A percentile compares a stretch with the other conserved stretches of the same genome.
Evolutionary conservation across 768 basidiomycete species (phyloP).

Genomic region (Calocybe indica): DNA sequence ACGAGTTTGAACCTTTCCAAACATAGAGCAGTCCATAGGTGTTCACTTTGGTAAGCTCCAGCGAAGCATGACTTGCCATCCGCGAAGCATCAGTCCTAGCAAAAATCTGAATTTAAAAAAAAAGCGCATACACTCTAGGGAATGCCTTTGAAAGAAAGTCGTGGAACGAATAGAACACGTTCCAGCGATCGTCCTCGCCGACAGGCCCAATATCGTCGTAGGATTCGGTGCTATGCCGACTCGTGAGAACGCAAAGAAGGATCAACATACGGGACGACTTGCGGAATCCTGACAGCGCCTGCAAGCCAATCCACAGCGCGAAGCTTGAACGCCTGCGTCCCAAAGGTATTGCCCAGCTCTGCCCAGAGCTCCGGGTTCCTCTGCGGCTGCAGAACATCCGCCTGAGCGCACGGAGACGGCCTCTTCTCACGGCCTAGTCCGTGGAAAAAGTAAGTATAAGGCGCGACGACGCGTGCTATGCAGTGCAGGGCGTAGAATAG

Average conservation of each 20-base stretch:
- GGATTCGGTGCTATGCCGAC: slow-evolving; percentile 31
- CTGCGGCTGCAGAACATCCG: slow-evolving; percentile 30
- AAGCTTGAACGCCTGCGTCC: slow-evolving; percentile 29
- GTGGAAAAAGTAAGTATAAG: too few species aligned
- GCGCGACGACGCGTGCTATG: too few species aligned
- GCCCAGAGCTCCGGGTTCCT: slow-evolving; percentile 33
- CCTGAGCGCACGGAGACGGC: slow-evolving; percentile 14
- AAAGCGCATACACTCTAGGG: slow-evolving; percentile 53
- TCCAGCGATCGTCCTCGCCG: slow-evolving; percentile 48
- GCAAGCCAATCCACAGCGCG: slow-evolving; percentile 39
- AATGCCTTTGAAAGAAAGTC: slow-evolving; percentile 44
- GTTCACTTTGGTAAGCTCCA: slow-evolving; percentile 66
- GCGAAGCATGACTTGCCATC: slow-evolving; percentile 15
- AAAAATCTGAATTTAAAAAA: too few species aligned
- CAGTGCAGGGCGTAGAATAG: too few species aligned
- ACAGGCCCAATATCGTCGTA: slow-evolving; percentile 44
- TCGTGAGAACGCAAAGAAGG: too few species aligned
- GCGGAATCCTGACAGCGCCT: slow-evolving; percentile 38
- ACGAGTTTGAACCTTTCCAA: slow-evolving; percentile 59
- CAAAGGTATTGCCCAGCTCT: slow-evolving; percentile 22
- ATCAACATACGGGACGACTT: too few species aligned
- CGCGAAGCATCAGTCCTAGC: too few species aligned
- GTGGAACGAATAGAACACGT: slow-evolving; percentile 47
- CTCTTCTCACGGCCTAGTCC: too few species aligned
- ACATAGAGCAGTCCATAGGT: slow-evolving; percentile 68